Evolutionary conservation across 352 stramenopile species (phyloP), one percentile per base, ranked within the genome.

Genomic region (Phytophthora vignae): DNA sequence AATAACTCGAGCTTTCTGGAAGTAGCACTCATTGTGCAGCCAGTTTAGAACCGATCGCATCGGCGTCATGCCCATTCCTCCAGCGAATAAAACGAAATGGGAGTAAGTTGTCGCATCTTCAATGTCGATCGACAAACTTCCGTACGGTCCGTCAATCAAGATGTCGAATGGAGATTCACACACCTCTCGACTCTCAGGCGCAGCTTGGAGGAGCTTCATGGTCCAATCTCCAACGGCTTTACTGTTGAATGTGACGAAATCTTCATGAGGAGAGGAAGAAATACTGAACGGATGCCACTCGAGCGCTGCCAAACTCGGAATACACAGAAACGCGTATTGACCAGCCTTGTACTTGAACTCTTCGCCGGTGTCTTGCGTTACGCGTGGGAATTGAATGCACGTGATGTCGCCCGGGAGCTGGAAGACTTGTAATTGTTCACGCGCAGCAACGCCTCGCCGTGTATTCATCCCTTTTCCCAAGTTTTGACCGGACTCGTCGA

Each of bases 251-350:
- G 70, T 82, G 25, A 90, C 71, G 46, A 82, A 56, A 40, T 78
- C 29, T 77, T 95, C 83, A 17, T 80, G 67, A 0, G 88, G 87
- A 2, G 81, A 84, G 15, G 82, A 93, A 10, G 85, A 91, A 31
- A 97, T 84, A 7, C 83, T 93, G 66, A 95, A 96, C n/a, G 91
- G 90, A 71, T 97, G 91, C 88, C 90, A 96, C 72, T 96, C 77
- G 0, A 87, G 48, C 5, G 57, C 9, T 8, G 76, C 84, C 21
- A 96, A 55, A 15, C 54, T 33, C 2, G 88, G 88, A 11, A 97
- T 59, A 68, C 89, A 91, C 21, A 97, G 52, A 67, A 94, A 96
- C 4, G 75, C 81, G 68, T 96, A 96, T 56, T 91, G 81, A 2
- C 78, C 81, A 11, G 76, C 76, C 19, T 78, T 64, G 46, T 81